Percentiles rank a stretch among this genome's conserved stretches.
Evolutionary conservation across 306 rosid genomes (phyloP).

Genomic region (Prunus salicina): DNA sequence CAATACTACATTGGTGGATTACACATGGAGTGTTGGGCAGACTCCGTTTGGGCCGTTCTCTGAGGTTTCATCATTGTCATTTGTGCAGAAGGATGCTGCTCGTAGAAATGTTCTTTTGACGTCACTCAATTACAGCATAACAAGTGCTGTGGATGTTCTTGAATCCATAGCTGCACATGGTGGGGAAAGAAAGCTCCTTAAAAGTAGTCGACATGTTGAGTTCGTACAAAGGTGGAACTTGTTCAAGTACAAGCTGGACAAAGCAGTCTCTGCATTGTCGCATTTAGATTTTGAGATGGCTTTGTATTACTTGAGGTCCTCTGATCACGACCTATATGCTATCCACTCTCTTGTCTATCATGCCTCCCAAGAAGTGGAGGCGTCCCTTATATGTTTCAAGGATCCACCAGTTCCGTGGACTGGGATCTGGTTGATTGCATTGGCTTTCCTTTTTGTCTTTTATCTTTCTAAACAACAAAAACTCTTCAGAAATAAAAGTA

Average conservation of each 20-base stretch:
- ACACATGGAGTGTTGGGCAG: constrained; percentile 96
- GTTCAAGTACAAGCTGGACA: constrained; percentile 84
- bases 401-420: constrained; percentile 93
- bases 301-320: constrained; percentile 67
- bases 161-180: constrained; percentile 73
- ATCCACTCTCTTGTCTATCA: constrained; percentile 78
- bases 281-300: constrained; percentile 88
- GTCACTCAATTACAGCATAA: constrained; percentile 56
- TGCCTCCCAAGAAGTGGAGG: constrained; percentile 83
- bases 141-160: constrained; percentile 70
- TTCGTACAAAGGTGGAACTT: constrained; percentile 87
- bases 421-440: constrained; percentile 42
- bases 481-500: constrained; percentile 81
- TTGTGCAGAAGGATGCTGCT: constrained; percentile 95
- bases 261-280: constrained; percentile 77
- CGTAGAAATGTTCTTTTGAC: constrained; percentile 81
- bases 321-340: constrained; percentile 87
- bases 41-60: constrained; percentile 98
- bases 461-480: constrained; percentile 63
- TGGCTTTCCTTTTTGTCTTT: constrained; percentile 49
- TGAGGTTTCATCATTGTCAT: constrained; percentile 60
- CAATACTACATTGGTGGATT: constrained; percentile 82
- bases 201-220: constrained; percentile 60
- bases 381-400: constrained; percentile 80
- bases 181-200: constrained; percentile 76